A percentile compares a stretch with the other conserved stretches of the same genome.
Evolutionary conservation across 2,329 filamentous ascomycete species (phyloP).

Genomic region (Huntiella abstrusa): DNA sequence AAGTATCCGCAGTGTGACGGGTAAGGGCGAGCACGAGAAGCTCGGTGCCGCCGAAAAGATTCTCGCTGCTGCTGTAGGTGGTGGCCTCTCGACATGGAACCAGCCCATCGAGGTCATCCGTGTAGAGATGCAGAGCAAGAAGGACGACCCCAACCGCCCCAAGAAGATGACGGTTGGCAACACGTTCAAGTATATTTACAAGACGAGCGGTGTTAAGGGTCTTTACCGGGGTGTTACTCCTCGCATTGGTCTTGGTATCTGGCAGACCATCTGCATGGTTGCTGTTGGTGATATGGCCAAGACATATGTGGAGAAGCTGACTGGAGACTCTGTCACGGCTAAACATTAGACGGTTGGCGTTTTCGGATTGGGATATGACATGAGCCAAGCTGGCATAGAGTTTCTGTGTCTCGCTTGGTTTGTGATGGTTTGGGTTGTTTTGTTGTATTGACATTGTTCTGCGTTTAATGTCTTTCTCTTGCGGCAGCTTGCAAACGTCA

Average conservation of each 20-base stretch:
- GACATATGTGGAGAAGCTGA: slow-evolving; percentile 46
- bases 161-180: slow-evolving; percentile 98
- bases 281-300: slow-evolving; percentile 88
- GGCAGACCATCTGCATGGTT: slow-evolving; percentile 99
- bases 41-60: slow-evolving; percentile 74
- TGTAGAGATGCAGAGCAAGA: slow-evolving; percentile 99
- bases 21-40: slow-evolving; percentile 65
- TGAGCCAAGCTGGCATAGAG: no score
- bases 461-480: no score
- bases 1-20: slow-evolving; percentile 59
- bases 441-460: no score
- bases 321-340: slow-evolving; percentile 42
- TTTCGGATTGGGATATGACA: background rate
- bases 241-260: slow-evolving; percentile 85
- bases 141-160: slow-evolving; percentile 86
- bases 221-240: slow-evolving; percentile 91
- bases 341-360: slow-evolving; percentile 35
- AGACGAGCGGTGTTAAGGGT: slow-evolving; percentile 70
- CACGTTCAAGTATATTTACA: slow-evolving; percentile 73
- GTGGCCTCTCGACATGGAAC: slow-evolving; percentile 94
- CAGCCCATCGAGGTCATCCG: slow-evolving; percentile 99
- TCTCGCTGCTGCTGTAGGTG: slow-evolving; percentile 65
- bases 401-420: no score
- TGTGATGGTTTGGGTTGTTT: no score
- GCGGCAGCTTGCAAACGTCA: no score